These are phyloP conservation scores for Curvularia sp. DNA, from an alignment of 2,329 filamentous ascomycete species.

Conservation along the genomic window DNA sequence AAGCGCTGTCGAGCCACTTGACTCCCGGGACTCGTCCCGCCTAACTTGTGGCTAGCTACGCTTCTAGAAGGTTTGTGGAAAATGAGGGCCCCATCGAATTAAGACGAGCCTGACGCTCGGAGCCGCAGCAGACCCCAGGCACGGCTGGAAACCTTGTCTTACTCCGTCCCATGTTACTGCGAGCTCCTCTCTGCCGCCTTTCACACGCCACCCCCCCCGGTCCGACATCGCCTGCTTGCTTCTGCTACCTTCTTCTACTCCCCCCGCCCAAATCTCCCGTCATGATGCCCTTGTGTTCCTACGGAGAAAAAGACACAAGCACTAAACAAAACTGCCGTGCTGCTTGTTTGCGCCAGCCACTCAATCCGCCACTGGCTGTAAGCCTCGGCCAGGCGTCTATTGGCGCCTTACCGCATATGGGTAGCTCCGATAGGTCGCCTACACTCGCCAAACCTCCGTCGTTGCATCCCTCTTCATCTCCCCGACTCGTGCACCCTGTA, in stretches of 20 bases:
- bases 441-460: constrained; percentile 40
- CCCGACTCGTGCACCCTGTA: constrained; percentile 37
- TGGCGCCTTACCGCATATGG: constrained; percentile 18
- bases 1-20: constrained; percentile 29
- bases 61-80: constrained; percentile 51
- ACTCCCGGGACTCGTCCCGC: constrained; percentile 36
- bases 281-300: constrained; percentile 4
- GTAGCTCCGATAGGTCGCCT: constrained; percentile 23
- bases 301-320: constrained; percentile 5
- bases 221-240: constrained; percentile 2
- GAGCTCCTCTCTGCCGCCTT: constrained; percentile 12
- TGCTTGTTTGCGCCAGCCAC: constrained; percentile 11
- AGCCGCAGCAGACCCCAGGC: constrained; percentile 23
- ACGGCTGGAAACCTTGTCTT: constrained; percentile 36
- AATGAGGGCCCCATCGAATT: constrained; percentile 38
- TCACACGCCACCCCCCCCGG: not conserved
- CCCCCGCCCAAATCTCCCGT: not conserved
- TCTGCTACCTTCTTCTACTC: constrained; percentile 10
- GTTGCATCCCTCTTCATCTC: constrained; percentile 45
- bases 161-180: constrained; percentile 10
- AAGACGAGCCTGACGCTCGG: constrained; percentile 24
- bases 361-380: constrained; percentile 16
- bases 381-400: constrained; percentile 20
- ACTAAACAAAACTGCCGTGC: constrained; percentile 21
- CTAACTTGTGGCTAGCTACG: constrained; percentile 37